These are phyloP conservation scores for Puccinia polysora DNA, from an alignment of 1,284 basidiomycete species.

Conservation along the genomic window DNA sequence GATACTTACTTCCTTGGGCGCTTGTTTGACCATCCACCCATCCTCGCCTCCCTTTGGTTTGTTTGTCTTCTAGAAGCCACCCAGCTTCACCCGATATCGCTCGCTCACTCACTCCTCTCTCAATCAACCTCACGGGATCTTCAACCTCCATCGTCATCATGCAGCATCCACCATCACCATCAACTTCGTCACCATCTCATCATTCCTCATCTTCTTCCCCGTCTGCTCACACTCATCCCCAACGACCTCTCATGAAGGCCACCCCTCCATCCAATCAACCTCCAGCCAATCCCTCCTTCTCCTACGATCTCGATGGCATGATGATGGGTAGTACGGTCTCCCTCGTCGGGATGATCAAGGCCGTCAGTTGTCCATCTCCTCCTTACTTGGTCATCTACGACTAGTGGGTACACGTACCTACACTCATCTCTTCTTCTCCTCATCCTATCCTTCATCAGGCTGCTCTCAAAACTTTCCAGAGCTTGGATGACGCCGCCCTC, in stretches of 20 bases:
- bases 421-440: neutral
- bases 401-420: neutral
- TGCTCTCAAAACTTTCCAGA: conserved; percentile 6
- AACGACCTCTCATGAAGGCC: neutral
- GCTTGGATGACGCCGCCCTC: neutral
- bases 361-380: conserved; percentile 8
- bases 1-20: no score
- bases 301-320: neutral
- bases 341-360: conserved; percentile 36
- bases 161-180: no score
- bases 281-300: neutral
- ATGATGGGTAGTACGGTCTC: conserved; percentile 35
- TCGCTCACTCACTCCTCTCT: no score
- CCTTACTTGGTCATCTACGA: neutral
- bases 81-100: no score
- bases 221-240: no score
- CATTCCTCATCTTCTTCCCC: no score
- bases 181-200: no score
- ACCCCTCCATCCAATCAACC: neutral
- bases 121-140: no score
- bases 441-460: neutral
- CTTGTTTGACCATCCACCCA: no score
- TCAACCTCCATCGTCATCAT: no score
- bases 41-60: no score
- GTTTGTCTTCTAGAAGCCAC: no score